Percentiles rank a stretch among this genome's conserved stretches.
These are phyloP conservation scores for Colletotrichum horii DNA, from an alignment of 2,329 filamentous ascomycete species.

Conservation along the genomic window DNA sequence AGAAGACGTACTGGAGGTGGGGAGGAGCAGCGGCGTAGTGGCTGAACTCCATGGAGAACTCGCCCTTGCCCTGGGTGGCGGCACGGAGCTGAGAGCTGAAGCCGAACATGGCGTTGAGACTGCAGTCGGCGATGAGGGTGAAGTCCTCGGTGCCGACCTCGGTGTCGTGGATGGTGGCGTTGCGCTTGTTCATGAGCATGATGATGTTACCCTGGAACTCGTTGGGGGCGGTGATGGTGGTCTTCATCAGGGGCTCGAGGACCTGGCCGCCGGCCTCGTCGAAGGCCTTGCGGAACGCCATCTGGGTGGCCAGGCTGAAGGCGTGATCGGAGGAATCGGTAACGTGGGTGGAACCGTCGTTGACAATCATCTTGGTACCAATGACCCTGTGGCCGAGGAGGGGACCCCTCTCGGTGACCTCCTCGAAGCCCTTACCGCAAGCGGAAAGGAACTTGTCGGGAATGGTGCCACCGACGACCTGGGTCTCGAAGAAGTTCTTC, in stretches of 20 bases:
- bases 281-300: slow-evolving; percentile 97
- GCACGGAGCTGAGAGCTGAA: slow-evolving; percentile 91
- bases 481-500: slow-evolving; percentile 83
- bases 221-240: slow-evolving; percentile 90
- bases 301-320: slow-evolving; percentile 92
- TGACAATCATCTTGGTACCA: slow-evolving; percentile 87
- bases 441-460: slow-evolving; percentile 95
- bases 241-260: slow-evolving; percentile 98
- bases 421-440: slow-evolving; percentile 92
- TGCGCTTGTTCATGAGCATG: slow-evolving; percentile 94
- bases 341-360: slow-evolving; percentile 95
- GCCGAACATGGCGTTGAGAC: slow-evolving; percentile 96
- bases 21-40: slow-evolving; percentile 88
- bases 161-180: slow-evolving; percentile 92
- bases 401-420: slow-evolving; percentile 83
- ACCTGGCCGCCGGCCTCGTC: slow-evolving; percentile 79
- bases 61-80: slow-evolving; percentile 96
- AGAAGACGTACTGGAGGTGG: slow-evolving; percentile 79
- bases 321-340: slow-evolving; percentile 97
- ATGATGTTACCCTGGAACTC: slow-evolving; percentile 98
- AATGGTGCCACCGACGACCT: slow-evolving; percentile 88
- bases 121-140: slow-evolving; percentile 89
- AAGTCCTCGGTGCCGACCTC: slow-evolving; percentile 95
- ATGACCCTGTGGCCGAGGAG: slow-evolving; percentile 93
- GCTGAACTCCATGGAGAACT: slow-evolving; percentile 98